These are phyloP conservation scores for Colletotrichum camelliae DNA, from an alignment of 2,329 filamentous ascomycete species.

Conservation along the genomic window DNA sequence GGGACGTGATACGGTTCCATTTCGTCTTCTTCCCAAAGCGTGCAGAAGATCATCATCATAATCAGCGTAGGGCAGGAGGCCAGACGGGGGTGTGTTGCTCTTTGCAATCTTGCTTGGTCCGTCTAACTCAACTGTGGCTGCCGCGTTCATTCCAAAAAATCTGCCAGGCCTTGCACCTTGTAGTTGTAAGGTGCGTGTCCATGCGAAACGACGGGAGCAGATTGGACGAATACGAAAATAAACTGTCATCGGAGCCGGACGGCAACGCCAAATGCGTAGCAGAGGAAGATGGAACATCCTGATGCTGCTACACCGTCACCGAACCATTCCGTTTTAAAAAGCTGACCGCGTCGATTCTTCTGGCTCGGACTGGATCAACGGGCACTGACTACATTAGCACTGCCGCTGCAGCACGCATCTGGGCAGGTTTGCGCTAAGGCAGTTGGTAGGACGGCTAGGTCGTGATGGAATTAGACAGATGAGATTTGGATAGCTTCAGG, in stretches of 20 bases:
- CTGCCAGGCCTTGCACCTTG: neutral
- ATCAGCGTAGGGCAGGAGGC: slow-evolving; percentile 1
- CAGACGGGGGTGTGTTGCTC: neutral
- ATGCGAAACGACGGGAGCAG: neutral
- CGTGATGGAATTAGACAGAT: neutral
- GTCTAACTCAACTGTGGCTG: neutral
- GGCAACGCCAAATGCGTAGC: neutral
- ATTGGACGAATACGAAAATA: slow-evolving; percentile 7
- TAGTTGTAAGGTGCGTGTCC: neutral
- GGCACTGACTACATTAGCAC: neutral
- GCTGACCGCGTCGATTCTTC: neutral
- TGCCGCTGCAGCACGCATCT: neutral
- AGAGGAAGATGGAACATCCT: neutral
- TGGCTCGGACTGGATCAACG: neutral
- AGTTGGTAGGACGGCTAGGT: neutral
- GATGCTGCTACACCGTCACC: neutral
- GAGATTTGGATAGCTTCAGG: neutral
- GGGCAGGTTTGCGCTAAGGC: neutral
- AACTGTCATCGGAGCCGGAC: slow-evolving; percentile 3
- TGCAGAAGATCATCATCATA: neutral
- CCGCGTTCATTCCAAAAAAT: neutral
- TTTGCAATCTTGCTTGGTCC: neutral
- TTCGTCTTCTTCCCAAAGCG: neutral
- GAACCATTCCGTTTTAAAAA: neutral
- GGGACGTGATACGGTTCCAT: neutral